Percentiles rank a stretch among this genome's conserved stretches.
These are phyloP conservation scores for Meyerozyma carpophila DNA, from an alignment of 1,139 yeast genomes.

Conservation along the genomic window DNA sequence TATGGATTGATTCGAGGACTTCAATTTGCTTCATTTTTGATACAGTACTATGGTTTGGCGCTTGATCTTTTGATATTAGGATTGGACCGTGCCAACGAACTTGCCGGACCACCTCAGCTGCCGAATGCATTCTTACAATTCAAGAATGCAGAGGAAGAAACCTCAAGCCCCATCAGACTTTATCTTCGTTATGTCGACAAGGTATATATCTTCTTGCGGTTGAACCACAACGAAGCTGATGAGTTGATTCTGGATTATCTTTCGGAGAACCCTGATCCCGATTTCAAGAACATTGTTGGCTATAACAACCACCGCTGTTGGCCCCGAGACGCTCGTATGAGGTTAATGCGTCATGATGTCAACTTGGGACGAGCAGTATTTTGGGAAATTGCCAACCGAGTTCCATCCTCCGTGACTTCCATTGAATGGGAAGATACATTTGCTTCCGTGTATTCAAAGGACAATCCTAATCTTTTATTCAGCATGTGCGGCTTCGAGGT, in stretches of 20 bases:
- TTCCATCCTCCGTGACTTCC: conserved; percentile 70
- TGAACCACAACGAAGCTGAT: conserved; percentile 65
- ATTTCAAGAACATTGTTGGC: conserved; percentile 79
- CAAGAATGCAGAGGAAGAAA: conserved; percentile 52
- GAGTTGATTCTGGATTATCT: conserved; percentile 73
- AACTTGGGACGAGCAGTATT: conserved; percentile 87
- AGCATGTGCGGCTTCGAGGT: conserved; percentile 96
- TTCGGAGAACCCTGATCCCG: conserved; percentile 87
- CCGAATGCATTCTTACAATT: conserved; percentile 82
- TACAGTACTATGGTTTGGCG: conserved; percentile 84
- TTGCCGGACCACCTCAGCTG: conserved; percentile 71
- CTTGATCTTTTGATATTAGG: conserved; percentile 82
- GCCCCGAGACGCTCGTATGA: conserved; percentile 93
- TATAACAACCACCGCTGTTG: conserved; percentile 89
- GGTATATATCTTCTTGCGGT: conserved; percentile 73
- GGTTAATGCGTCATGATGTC: conserved; percentile 85
- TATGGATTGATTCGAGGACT: conserved; percentile 85
- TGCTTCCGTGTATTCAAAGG: conserved; percentile 85
- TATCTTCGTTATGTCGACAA: conserved; percentile 83
- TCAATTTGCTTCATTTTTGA: conserved; percentile 84
- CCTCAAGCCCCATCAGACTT: conserved; percentile 64
- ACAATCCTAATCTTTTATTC: conserved; percentile 82
- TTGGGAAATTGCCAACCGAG: conserved; percentile 80
- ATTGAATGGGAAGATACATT: conserved; percentile 78
- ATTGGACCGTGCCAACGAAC: conserved; percentile 75